Conservation (phyloP, 108 stramenopile genomes). For the Ochromonas danica region DNA sequence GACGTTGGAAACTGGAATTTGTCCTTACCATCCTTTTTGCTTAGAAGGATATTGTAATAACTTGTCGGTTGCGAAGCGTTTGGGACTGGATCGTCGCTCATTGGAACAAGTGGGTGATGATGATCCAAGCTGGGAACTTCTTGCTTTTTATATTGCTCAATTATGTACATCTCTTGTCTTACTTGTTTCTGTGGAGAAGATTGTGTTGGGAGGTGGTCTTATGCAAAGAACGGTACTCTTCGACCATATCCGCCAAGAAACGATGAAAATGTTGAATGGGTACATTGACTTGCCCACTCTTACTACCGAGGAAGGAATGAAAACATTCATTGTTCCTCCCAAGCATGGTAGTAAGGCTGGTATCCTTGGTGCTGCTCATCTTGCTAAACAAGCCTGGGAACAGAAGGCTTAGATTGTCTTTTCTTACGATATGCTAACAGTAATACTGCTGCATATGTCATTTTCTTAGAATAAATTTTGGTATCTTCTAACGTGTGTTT, state of each 20-base stretch:
- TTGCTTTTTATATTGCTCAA: slow-evolving; percentile 84
- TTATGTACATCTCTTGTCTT: slow-evolving; percentile 78
- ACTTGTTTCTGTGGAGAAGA: slow-evolving; percentile 72
- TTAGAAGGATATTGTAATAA: slow-evolving; percentile 24
- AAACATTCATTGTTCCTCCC: neutral
- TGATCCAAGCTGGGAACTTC: slow-evolving; percentile 78
- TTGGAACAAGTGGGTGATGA: slow-evolving; percentile 67
- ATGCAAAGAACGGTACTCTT: slow-evolving; percentile 73
- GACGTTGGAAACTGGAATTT: slow-evolving; percentile 47
- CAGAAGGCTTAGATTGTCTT: neutral
- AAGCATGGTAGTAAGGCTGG: slow-evolving; percentile 62
- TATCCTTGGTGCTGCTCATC: slow-evolving; percentile 66
- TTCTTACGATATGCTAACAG: too few relatives aligned
- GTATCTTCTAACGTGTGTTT: too few relatives aligned
- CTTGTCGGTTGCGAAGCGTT: neutral
- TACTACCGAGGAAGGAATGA: neutral
- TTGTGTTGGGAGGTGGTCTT: slow-evolving; percentile 87
- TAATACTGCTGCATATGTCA: too few relatives aligned
- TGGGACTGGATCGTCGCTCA: neutral
- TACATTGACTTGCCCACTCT: slow-evolving; percentile 64
- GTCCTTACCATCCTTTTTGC: slow-evolving; percentile 37
- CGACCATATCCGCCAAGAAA: slow-evolving; percentile 62
- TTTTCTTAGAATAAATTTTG: too few relatives aligned
- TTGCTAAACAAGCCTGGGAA: slow-evolving; percentile 64
- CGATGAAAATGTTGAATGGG: slow-evolving; percentile 73